These are phyloP conservation scores for Moelleriella libera DNA, from an alignment of 2,329 filamentous ascomycete species.

Conservation along the genomic window DNA sequence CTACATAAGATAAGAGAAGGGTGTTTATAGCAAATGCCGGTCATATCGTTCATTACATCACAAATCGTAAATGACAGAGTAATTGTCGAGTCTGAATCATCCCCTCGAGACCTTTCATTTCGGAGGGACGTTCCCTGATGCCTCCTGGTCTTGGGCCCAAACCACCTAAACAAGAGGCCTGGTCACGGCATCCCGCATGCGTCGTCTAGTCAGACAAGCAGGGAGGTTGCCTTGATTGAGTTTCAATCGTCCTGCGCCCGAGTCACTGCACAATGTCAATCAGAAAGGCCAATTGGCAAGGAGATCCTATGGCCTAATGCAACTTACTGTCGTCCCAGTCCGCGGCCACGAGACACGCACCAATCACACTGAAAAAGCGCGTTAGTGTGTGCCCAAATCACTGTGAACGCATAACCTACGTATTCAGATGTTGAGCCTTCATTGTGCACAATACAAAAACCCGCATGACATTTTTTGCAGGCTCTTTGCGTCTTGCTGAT, in stretches of 20 bases:
- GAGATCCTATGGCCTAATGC: no score
- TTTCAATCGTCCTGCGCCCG: constrained; percentile 1
- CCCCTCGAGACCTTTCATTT: no score
- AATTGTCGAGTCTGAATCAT: no score
- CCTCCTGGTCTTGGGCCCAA: background rate
- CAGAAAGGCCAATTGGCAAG: background rate
- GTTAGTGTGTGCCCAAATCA: constrained; percentile 13
- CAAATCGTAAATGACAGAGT: no score
- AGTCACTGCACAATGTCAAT: constrained; percentile 1
- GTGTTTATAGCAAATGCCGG: no score
- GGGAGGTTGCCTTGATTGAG: constrained; percentile 1
- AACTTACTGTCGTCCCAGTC: constrained; percentile 13
- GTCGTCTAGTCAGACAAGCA: constrained; percentile 3
- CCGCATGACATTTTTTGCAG: constrained; percentile 60
- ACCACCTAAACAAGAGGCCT: constrained; percentile 2
- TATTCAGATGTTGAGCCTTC: constrained; percentile 59
- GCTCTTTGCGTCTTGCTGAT: constrained; percentile 55
- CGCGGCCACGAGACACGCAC: constrained; percentile 20
- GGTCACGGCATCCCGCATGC: constrained; percentile 5
- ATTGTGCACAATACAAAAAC: constrained; percentile 75
- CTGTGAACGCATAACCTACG: constrained; percentile 14
- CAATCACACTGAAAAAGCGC: constrained; percentile 27
- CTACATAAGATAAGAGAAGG: no score
- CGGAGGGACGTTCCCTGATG: no score
- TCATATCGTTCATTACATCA: no score